phyloP scores from a whole-genome alignment of 345 rosid species.

The Citrus unshiu region DNA sequence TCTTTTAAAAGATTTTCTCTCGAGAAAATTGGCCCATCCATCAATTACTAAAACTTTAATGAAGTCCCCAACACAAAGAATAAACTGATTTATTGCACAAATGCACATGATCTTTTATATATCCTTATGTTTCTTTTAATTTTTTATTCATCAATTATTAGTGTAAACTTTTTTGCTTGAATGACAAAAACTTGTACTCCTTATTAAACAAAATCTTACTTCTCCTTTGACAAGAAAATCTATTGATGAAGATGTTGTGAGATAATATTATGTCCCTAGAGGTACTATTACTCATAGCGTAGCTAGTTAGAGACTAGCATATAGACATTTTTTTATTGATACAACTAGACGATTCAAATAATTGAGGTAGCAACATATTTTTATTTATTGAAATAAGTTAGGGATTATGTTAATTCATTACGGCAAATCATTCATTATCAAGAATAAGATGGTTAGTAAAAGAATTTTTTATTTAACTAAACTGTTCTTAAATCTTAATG shows the following conservation, averaged over 20 bases:
- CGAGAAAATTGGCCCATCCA: slow-evolving; percentile 13
- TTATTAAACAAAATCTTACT: background rate
- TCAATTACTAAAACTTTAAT: background rate
- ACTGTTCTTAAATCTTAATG: too few relatives aligned
- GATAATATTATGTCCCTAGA: background rate
- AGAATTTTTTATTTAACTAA: too few relatives aligned
- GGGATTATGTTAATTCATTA: background rate
- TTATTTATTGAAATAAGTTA: background rate
- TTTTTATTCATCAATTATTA: background rate
- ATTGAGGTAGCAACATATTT: background rate
- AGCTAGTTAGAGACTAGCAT: background rate
- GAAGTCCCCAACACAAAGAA: background rate
- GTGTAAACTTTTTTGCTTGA: background rate
- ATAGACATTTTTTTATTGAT: background rate
- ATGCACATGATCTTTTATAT: background rate
- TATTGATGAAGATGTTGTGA: background rate
- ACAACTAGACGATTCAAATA: background rate
- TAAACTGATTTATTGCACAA: background rate
- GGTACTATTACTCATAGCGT: background rate
- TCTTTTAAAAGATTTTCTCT: slow-evolving; percentile 18
- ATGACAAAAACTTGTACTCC: background rate
- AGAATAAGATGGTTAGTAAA: too few relatives aligned
- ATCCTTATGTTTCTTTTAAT: background rate
- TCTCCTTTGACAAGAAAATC: background rate
- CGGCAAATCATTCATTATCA: background rate